Conservation (phyloP, 179 eudicot genomes). For the Amaranthus tricolor region DNA sequence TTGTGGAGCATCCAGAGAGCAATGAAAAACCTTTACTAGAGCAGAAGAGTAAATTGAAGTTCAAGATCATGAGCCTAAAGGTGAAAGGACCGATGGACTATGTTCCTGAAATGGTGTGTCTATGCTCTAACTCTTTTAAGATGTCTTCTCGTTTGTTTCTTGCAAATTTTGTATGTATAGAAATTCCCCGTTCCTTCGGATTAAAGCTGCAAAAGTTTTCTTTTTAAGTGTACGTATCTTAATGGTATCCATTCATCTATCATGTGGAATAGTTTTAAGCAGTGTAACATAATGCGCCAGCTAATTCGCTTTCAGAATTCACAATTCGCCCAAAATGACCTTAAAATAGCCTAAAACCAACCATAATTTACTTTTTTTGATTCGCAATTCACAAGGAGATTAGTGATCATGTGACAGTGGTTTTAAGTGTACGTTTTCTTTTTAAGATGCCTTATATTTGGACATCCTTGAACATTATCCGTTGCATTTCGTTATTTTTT, state of each 20-base stretch:
- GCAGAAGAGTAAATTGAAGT: constrained; percentile 81
- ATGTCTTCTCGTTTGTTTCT: neutral
- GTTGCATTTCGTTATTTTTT: too few species aligned
- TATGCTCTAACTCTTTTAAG: neutral
- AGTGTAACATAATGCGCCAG: too few species aligned
- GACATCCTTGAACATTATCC: neutral
- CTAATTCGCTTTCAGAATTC: too few species aligned
- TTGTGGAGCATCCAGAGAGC: constrained; percentile 89
- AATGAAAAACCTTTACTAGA: constrained; percentile 61
- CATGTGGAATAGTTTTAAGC: neutral
- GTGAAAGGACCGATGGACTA: constrained; percentile 82
- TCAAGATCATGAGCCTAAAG: constrained; percentile 93
- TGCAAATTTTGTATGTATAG: neutral
- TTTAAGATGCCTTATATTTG: neutral
- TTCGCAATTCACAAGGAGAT: too few species aligned
- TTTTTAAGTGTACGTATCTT: neutral
- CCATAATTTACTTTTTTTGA: too few species aligned
- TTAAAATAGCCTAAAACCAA: too few species aligned
- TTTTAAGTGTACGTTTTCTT: neutral
- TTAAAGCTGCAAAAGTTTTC: neutral
- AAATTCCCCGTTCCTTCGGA: neutral
- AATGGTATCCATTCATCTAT: neutral
- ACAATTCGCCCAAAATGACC: too few species aligned
- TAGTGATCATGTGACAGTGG: neutral
- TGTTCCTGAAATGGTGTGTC: constrained; percentile 84